Evolutionary conservation across 331 rosid species (phyloP).

Genomic region (Malus hybrid): DNA sequence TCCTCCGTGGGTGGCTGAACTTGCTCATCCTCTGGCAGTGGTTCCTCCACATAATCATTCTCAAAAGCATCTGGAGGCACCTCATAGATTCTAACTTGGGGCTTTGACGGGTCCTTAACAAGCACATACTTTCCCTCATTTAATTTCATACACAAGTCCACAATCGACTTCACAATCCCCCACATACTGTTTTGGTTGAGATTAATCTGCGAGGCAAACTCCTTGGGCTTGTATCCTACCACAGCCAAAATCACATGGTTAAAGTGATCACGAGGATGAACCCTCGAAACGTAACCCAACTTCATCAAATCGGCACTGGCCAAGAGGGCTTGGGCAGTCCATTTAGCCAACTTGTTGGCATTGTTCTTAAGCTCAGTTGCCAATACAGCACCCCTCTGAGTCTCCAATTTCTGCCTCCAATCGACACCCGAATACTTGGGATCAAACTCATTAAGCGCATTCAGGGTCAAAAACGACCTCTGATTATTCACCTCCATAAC

Average conservation of each 20-base stretch:
- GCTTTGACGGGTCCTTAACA: constrained; percentile 90
- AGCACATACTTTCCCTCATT: constrained; percentile 87
- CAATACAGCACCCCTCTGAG: constrained; percentile 93
- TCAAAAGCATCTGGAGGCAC: constrained; percentile 82
- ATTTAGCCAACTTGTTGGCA: constrained; percentile 84
- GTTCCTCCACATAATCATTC: constrained; percentile 92
- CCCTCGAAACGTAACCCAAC: constrained; percentile 84
- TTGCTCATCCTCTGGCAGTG: constrained; percentile 85
- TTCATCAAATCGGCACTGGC: constrained; percentile 92
- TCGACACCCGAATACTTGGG: constrained; percentile 84
- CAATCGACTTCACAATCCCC: constrained; percentile 91
- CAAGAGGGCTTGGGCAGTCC: constrained; percentile 90
- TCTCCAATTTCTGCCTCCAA: constrained; percentile 96
- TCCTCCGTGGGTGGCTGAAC: constrained; percentile 72
- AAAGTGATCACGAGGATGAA: constrained; percentile 91
- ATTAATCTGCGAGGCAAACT: constrained; percentile 73
- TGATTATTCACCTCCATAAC: constrained; percentile 74
- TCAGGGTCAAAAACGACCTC: constrained; percentile 78
- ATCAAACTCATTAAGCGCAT: constrained; percentile 86
- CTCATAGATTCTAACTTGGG: constrained; percentile 91
- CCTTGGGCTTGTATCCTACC: constrained; percentile 87
- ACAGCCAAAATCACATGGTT: constrained; percentile 90
- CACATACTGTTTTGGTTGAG: constrained; percentile 76
- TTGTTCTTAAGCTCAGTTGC: constrained; percentile 95
- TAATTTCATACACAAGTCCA: constrained; percentile 90